Base-by-base conservation (phyloP, 1,139 yeast genomes). In the Pichia sp. region DNA sequence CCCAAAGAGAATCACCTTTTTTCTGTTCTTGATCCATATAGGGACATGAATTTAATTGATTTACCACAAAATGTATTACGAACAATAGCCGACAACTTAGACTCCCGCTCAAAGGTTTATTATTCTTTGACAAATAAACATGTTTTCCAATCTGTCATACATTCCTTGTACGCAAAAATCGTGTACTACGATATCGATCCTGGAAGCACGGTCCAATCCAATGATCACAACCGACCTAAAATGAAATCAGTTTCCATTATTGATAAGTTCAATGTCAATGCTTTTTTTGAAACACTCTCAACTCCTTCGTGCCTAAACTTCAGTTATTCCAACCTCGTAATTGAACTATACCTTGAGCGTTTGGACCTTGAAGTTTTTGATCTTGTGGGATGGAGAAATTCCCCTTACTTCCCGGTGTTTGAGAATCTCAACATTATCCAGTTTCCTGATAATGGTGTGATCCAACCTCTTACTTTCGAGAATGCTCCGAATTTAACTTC, bases 11-110 rank as follows among this genome's bases (percentile, higher is more conserved):
- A 16, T 2, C 23, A 16, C 23, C 23, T 16, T 16, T 16, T 16
- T 16, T 16, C 23, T 16, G 23, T 16, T 16, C 23, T 16, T 16
- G 23, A 16, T 16, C 23, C 23, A 16, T 16, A 16, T 16, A 16
- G 23, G 23, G 23, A 16, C 23, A 31, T 31, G 33, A 8, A 31
- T 31, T 31, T 31, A 27, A 41, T 45, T n/a, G 50, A 50, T 29
- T 47, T 59, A 16, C 63, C 63, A 6, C 54, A 56, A 38, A 58
- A 59, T 51, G 60, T 59, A 26, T 52, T 52, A 7, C 43, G 41
- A 8, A 51, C 40, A 16, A 49, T 59, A 5, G 39, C 56, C 38
- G 45, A 46, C 33, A 45, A 52, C 42, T 47, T 59, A 39, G 48
- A 43, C 4, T 11, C 51, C 3, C 41, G 43, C 2, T 59, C 50